Evolutionary conservation across 2,329 filamentous ascomycete species (phyloP).

Genomic region (Sporothrix euskadiensis): DNA sequence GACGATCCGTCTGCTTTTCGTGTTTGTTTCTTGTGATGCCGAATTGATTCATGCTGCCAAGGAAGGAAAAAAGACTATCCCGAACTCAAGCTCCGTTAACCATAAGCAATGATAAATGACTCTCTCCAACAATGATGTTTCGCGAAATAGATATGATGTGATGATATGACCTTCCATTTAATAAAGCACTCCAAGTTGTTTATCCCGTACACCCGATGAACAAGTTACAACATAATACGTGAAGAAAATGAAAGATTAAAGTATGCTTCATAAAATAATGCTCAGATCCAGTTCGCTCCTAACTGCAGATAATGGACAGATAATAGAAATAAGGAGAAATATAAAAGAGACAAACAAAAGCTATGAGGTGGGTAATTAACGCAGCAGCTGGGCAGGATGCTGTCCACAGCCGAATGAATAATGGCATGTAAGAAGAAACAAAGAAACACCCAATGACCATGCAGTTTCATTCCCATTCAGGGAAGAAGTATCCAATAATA

Average conservation of each 20-base stretch:
- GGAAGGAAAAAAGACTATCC: too few relatives aligned
- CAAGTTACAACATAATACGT: background rate
- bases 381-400: background rate
- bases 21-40: too few relatives aligned
- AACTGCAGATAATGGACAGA: background rate
- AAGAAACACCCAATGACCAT: background rate
- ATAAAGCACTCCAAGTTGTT: background rate
- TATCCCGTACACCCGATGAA: background rate
- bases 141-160: background rate
- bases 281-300: background rate
- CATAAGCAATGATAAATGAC: background rate
- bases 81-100: background rate
- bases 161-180: background rate
- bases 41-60: too few relatives aligned
- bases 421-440: background rate
- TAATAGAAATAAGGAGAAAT: background rate
- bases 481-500: background rate
- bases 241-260: background rate
- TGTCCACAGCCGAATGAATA: background rate
- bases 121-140: background rate
- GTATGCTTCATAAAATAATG: slow-evolving; percentile 4
- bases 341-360: background rate
- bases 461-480: slow-evolving; percentile 11
- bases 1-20: too few relatives aligned
- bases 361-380: slow-evolving; percentile 17